These are phyloP conservation scores for Boletus rufocinnamomeus DNA, from an alignment of 768 basidiomycete species.

Conservation along the genomic window DNA sequence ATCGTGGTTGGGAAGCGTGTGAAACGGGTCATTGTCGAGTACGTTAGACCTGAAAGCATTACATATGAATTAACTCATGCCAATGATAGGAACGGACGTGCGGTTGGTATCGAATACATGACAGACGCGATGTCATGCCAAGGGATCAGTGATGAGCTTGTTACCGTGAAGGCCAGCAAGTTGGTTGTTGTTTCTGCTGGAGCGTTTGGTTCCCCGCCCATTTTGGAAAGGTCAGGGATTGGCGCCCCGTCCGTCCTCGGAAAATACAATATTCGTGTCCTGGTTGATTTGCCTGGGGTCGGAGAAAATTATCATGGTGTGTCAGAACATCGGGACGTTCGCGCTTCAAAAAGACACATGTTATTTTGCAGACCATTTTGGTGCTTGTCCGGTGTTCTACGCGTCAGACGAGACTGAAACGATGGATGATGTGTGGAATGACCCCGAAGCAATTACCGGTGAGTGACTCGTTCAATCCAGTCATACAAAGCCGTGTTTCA, in stretches of 20 bases:
- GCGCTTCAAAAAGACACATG: neutral
- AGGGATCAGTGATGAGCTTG: constrained; percentile 4
- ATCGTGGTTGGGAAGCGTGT: constrained; percentile 30
- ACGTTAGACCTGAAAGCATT: neutral
- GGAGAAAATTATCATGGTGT: constrained; percentile 67
- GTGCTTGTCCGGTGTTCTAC: constrained; percentile 34
- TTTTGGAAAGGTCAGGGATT: constrained; percentile 69
- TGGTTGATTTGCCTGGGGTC: constrained; percentile 74
- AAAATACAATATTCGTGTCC: constrained; percentile 44
- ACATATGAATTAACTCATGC: neutral
- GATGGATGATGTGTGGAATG: constrained; percentile 47
- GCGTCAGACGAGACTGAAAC: constrained; percentile 48
- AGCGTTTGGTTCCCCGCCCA: constrained; percentile 56
- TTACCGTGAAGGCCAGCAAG: constrained; percentile 31
- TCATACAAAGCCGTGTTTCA: constrained; percentile 2
- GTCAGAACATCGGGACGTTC: neutral
- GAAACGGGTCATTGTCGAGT: constrained; percentile 14
- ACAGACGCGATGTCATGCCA: constrained; percentile 29
- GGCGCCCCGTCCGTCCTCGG: constrained; percentile 53
- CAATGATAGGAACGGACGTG: constrained; percentile 33
- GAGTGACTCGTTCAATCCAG: constrained; percentile 15
- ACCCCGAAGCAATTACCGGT: constrained; percentile 42
- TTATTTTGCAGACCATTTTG: constrained; percentile 32
- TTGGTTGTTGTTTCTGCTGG: constrained; percentile 55
- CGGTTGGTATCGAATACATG: constrained; percentile 41